A percentile compares a stretch with the other conserved stretches of the same genome.
Conservation (phyloP, 768 basidiomycete genomes). For the Kwoniella sp. region DNA sequence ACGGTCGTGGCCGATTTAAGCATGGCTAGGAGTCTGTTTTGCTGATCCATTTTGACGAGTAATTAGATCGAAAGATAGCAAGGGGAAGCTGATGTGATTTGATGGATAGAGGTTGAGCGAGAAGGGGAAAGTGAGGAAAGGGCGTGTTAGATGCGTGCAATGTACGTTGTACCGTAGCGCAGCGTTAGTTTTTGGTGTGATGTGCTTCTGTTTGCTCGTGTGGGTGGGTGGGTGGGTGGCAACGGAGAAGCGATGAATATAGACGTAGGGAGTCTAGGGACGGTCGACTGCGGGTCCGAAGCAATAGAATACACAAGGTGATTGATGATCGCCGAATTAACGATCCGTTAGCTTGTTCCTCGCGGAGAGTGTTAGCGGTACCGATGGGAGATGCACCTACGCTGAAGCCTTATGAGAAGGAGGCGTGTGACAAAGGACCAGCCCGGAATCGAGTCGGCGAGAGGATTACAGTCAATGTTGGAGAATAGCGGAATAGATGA, state of each 20-base stretch:
- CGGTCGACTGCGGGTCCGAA: too few relatives aligned
- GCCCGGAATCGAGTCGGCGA: not conserved
- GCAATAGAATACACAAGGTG: not conserved
- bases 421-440: too few relatives aligned
- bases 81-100: not conserved
- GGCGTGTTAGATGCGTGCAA: not conserved
- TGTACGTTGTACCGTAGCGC: not conserved
- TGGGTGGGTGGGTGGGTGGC: not conserved
- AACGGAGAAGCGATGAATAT: too few relatives aligned
- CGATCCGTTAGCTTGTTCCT: not conserved
- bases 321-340: not conserved
- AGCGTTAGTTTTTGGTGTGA: not conserved
- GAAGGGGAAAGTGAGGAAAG: not conserved
- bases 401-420: not conserved
- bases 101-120: not conserved
- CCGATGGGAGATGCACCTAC: too few relatives aligned
- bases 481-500: not conserved
- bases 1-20: slow-evolving; percentile 30
- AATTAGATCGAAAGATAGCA: slow-evolving; percentile 7
- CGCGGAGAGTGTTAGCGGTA: not conserved
- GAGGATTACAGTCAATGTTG: too few relatives aligned
- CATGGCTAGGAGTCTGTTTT: slow-evolving; percentile 43
- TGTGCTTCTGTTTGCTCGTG: not conserved
- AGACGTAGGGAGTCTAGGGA: not conserved
- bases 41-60: slow-evolving; percentile 24